Evolutionary conservation across 1,139 yeast genomes (phyloP), one percentile per base, ranked within the genome.

Genomic region (Pichia sp.): DNA sequence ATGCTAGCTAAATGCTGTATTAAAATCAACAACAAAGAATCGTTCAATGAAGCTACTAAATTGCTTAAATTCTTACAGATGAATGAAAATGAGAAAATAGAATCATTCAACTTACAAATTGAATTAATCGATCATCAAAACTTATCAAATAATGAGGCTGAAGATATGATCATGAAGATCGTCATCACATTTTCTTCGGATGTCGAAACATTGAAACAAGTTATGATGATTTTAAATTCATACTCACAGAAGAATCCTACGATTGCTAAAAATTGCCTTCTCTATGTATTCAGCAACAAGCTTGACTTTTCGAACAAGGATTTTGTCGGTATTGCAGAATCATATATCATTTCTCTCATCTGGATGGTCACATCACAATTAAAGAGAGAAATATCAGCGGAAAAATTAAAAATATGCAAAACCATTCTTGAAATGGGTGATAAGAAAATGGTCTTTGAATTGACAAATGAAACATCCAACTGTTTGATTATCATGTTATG

Each of bases 401-500:
- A 50, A 48, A 34, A 57, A 50, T 34, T 48, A 14, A 44, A 42
- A 10, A 45, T 52, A 2, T 44, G 58, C 3, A 20, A 36, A 7
- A 46, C 42, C 4, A 55, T 62, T 30, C 45, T 66, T 14, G 60
- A 60, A 21, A 34, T 55, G 9, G 54, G 62, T 1, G 66, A 66
- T 36, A 63, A 55, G 30, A 55, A 58, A 3, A 55, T 66, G 15
- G 27, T 51, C 2, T 56, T 44, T 15, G 46, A 46, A 4, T 44
- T 66, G 3, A 56, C 63, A 1, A 53, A 51, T 28, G 57, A 57
- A 15, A 55, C 64, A 5, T 49, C 62, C 12, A 55, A 61, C 12
- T 54, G 67, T 31, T 38, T 59, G 0, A 52, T 61, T 4, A 59
- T 68, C 1, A 48, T 67, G 33, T 39, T 68, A n/a, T 68, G 70